Evolutionary conservation across 495 filamentous ascomycete genomes (phyloP).

Genomic region (Aspergillus cavernicola): DNA sequence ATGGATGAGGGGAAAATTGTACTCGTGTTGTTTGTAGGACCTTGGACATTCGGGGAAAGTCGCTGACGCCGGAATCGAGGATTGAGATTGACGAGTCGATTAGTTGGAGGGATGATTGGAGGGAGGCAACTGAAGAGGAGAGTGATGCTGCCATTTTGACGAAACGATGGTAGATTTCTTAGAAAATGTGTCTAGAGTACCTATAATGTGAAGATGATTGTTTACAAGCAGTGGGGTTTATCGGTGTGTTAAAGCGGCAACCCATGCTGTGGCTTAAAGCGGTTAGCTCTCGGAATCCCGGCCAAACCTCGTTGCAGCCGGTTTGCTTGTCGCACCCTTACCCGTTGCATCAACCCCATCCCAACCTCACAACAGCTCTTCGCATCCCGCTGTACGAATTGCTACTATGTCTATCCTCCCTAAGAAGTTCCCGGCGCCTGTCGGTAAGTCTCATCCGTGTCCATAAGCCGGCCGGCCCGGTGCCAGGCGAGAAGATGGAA

Average conservation of each 20-base stretch:
- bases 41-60: constrained; percentile 70
- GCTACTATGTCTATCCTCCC: constrained; percentile 74
- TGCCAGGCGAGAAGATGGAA: constrained; percentile 3
- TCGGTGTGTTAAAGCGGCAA: constrained; percentile 33
- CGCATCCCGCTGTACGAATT: constrained; percentile 15
- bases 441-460: constrained; percentile 62
- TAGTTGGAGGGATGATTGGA: constrained; percentile 66
- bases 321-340: constrained; percentile 17
- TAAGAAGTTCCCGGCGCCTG: constrained; percentile 87
- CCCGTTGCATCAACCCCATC: constrained; percentile 30
- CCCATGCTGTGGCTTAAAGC: constrained; percentile 19
- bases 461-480: background rate
- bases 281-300: constrained; percentile 24
- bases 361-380: constrained; percentile 26
- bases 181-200: background rate
- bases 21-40: constrained; percentile 70
- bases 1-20: constrained; percentile 5
- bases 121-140: constrained; percentile 62
- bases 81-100: constrained; percentile 71
- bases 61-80: constrained; percentile 65
- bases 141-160: constrained; percentile 50
- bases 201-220: constrained; percentile 22
- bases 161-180: background rate
- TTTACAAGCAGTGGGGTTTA: constrained; percentile 26
- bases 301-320: constrained; percentile 42